Evolutionary conservation across 2,329 filamentous ascomycete genomes (phyloP).

Genomic region (Pestalotiopsis sp.): DNA sequence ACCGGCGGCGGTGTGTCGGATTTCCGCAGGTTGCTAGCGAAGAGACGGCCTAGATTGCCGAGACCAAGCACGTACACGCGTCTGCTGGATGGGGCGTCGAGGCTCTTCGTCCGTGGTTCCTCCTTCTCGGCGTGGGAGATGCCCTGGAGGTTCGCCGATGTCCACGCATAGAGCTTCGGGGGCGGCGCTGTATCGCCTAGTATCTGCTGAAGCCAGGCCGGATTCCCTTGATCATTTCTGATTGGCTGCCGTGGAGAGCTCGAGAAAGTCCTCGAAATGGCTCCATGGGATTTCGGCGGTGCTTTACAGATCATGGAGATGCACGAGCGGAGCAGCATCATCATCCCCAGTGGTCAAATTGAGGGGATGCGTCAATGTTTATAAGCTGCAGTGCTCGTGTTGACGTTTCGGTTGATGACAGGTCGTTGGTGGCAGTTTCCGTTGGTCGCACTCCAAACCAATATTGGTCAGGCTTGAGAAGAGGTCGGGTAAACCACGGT

Average conservation of each 20-base stretch:
- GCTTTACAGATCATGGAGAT: background rate
- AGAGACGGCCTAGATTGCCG: conserved; percentile 80
- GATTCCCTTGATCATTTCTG: background rate
- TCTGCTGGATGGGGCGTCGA: conserved; percentile 2
- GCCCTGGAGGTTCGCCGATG: conserved; percentile 23
- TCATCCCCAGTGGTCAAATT: background rate
- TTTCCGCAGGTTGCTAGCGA: conserved; percentile 71
- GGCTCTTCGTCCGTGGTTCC: too few species aligned
- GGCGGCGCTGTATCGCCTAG: conserved; percentile 21
- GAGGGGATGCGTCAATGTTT: background rate
- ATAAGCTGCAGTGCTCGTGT: background rate
- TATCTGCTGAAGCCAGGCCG: conserved; percentile 14
- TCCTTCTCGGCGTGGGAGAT: background rate
- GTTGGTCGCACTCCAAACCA: background rate
- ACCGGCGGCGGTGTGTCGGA: conserved; percentile 67
- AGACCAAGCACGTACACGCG: conserved; percentile 78
- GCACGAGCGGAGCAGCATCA: background rate
- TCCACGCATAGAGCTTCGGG: conserved; percentile 32
- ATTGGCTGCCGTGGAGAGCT: background rate
- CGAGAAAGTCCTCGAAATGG: background rate
- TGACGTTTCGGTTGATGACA: background rate
- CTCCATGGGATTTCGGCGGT: background rate
- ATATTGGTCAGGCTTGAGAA: background rate
- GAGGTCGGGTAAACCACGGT: conserved; percentile 2
- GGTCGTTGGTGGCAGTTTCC: background rate